A percentile compares a stretch with the other conserved stretches of the same genome.
phyloP scores from a whole-genome alignment of 2,329 filamentous ascomycete genomes.

The Colletotrichum falcatum region DNA sequence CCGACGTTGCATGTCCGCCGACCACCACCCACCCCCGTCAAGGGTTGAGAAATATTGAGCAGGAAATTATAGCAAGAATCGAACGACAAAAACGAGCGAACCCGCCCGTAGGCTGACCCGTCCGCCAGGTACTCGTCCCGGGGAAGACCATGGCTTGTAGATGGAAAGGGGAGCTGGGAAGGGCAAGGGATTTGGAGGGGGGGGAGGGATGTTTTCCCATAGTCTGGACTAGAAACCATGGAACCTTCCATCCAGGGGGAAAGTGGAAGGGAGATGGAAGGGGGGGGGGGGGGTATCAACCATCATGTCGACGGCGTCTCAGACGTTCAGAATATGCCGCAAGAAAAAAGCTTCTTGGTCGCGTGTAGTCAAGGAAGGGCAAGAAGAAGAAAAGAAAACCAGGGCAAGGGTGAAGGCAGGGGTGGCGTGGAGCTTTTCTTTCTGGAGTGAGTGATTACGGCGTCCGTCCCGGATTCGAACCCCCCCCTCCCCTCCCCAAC shows the following conservation, averaged over 20 bases:
- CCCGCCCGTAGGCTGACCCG: neutral
- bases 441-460: no score
- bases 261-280: neutral
- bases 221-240: neutral
- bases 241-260: neutral
- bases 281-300: neutral
- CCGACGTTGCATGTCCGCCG: neutral
- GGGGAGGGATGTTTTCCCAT: neutral
- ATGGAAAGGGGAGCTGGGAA: neutral
- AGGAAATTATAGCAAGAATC: neutral
- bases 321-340: neutral
- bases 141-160: neutral
- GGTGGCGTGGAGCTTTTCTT: neutral
- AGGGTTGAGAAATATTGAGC: neutral
- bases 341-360: neutral
- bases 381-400: neutral
- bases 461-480: no score
- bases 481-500: no score
- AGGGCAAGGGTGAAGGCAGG: neutral
- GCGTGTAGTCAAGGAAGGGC: neutral
- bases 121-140: neutral
- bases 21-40: no score
- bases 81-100: neutral
- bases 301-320: neutral
- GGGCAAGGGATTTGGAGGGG: no score